Evolutionary conservation across 2,329 filamentous ascomycete species (phyloP).

Genomic region (Alternaria postmessia): DNA sequence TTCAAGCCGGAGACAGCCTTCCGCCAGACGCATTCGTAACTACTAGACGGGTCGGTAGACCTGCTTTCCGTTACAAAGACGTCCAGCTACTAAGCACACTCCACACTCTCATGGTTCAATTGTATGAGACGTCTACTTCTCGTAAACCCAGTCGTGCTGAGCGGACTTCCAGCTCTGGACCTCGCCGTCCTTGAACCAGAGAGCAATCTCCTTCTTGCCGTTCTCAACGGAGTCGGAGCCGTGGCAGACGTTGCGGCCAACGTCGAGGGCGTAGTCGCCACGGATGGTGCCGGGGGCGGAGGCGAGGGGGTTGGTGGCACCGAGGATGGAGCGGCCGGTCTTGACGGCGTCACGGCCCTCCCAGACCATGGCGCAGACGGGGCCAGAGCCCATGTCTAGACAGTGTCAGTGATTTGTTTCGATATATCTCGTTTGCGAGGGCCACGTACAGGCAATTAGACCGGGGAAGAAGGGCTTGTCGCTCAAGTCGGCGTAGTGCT

Average conservation of each 20-base stretch:
- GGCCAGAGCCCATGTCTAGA: slow-evolving; percentile 93
- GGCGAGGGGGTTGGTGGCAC: slow-evolving; percentile 97
- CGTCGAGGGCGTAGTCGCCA: slow-evolving; percentile 86
- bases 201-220: slow-evolving; percentile 98
- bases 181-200: slow-evolving; percentile 96
- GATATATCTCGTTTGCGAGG: background rate
- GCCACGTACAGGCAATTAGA: slow-evolving; percentile 82
- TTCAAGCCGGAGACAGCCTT: background rate
- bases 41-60: slow-evolving; percentile 2
- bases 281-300: slow-evolving; percentile 98
- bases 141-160: slow-evolving; percentile 95
- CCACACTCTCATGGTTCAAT: slow-evolving; percentile 1
- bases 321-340: slow-evolving; percentile 95
- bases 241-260: slow-evolving; percentile 99
- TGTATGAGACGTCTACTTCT: slow-evolving; percentile 66
- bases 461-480: slow-evolving; percentile 97
- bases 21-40: background rate
- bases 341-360: slow-evolving; percentile 99
- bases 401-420: slow-evolving; percentile 12
- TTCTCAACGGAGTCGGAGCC: slow-evolving; percentile 98
- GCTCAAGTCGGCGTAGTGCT: slow-evolving; percentile 93
- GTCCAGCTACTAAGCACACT: slow-evolving; percentile 9
- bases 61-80: background rate
- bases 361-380: slow-evolving; percentile 99
- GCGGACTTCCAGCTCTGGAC: slow-evolving; percentile 83